Conservation (phyloP, 176 grass and related monocot species). For the Dactylis glomerata region DNA sequence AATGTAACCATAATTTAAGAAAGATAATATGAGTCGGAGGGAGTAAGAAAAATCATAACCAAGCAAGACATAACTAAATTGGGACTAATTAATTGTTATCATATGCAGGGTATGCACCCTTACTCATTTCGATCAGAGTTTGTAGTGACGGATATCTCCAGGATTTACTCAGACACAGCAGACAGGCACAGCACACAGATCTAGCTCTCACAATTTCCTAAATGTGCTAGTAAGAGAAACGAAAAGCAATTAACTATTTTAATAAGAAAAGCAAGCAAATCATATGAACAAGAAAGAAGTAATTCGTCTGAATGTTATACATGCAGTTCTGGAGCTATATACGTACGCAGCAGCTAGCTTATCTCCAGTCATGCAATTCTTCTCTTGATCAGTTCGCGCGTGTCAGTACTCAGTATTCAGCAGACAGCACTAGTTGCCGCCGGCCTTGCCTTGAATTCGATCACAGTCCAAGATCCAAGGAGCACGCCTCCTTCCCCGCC, state of each 20-base stretch:
- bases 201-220: slow-evolving; percentile 4
- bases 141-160: not conserved
- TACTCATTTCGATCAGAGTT: slow-evolving; percentile 20
- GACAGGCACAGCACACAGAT: not conserved
- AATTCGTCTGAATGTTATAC: slow-evolving; percentile 32
- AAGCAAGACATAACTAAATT: not conserved
- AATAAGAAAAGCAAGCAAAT: slow-evolving; percentile 27
- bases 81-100: slow-evolving; percentile 19
- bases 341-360: slow-evolving; percentile 35
- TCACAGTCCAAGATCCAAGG: slow-evolving; percentile 79
- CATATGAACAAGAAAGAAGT: slow-evolving; percentile 36
- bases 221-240: not conserved
- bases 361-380: slow-evolving; percentile 10
- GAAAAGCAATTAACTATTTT: not conserved
- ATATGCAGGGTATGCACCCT: slow-evolving; percentile 9
- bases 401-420: slow-evolving; percentile 9
- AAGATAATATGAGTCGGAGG: no score
- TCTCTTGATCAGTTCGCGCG: slow-evolving; percentile 31
- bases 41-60: not conserved
- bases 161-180: not conserved
- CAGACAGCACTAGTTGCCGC: not conserved
- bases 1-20: no score
- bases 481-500: slow-evolving; percentile 56
- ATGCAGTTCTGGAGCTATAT: slow-evolving; percentile 46
- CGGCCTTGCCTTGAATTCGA: slow-evolving; percentile 18